Evolutionary conservation across 139 green algal genomes (phyloP).

Genomic region (Desmodesmus armatus): DNA sequence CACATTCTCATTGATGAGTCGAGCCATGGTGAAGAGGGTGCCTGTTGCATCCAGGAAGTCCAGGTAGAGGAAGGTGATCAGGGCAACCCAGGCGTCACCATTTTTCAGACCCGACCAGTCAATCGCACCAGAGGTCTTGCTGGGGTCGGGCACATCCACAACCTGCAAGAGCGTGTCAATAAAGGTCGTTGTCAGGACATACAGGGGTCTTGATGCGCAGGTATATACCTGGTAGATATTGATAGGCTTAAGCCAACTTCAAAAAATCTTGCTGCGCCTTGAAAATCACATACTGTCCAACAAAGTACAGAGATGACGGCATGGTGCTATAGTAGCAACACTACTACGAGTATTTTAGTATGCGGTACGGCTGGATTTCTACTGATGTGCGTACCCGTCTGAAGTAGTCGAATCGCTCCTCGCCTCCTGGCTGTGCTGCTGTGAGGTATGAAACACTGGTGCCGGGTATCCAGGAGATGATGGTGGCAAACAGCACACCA

Average conservation of each 20-base stretch:
- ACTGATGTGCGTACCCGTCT: conserved; percentile 17
- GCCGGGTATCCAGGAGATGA: conserved; percentile 88
- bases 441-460: conserved; percentile 68
- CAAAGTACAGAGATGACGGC: no score
- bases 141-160: conserved; percentile 58
- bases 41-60: conserved; percentile 43
- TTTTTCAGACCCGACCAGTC: conserved; percentile 64
- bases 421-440: conserved; percentile 63
- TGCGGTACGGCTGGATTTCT: no score
- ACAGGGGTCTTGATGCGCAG: no score
- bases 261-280: no score
- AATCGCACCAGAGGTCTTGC: conserved; percentile 52
- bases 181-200: no score
- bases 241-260: no score
- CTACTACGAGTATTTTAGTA: no score
- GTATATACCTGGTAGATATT: no score
- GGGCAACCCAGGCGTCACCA: conserved; percentile 68
- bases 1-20: conserved; percentile 74
- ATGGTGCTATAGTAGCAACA: no score
- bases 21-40: conserved; percentile 84
- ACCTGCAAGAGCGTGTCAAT: conserved; percentile 51
- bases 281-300: no score
- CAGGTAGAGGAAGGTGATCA: conserved; percentile 66
- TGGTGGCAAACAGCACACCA: conserved; percentile 85
- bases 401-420: conserved; percentile 70